Conservation (phyloP, 2,329 filamentous ascomycete genomes). For the Verticillium tricorpus region DNA sequence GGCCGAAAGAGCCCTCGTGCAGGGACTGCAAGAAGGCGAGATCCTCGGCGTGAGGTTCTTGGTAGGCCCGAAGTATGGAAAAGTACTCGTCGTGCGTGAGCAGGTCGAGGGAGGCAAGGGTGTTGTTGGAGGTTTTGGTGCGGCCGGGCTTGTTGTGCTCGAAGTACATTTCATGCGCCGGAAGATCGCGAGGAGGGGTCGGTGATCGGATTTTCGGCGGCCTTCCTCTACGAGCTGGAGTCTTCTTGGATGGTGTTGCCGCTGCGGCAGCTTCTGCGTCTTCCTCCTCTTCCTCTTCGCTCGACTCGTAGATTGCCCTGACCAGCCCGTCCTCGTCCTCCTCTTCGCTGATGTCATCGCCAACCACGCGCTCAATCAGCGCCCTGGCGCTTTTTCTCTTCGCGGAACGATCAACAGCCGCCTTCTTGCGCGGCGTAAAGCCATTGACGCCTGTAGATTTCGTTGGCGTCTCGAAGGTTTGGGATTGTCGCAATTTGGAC, state of each 20-base stretch:
- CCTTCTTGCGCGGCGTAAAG: constrained; percentile 59
- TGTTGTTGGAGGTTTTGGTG: constrained; percentile 83
- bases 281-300: constrained; percentile 44
- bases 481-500: constrained; percentile 25
- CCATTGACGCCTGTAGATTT: constrained; percentile 27
- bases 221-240: constrained; percentile 38
- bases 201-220: constrained; percentile 60
- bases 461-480: constrained; percentile 32
- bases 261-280: constrained; percentile 26
- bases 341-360: constrained; percentile 62
- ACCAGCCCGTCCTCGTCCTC: constrained; percentile 67
- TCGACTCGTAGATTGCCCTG: constrained; percentile 60
- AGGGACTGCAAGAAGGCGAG: constrained; percentile 67
- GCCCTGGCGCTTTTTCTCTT: constrained; percentile 77
- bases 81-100: constrained; percentile 94
- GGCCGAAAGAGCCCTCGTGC: constrained; percentile 77
- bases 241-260: constrained; percentile 41
- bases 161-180: constrained; percentile 89
- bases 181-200: constrained; percentile 75
- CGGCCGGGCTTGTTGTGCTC: constrained; percentile 82
- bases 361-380: constrained; percentile 67
- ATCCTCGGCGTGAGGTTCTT: constrained; percentile 67
- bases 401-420: constrained; percentile 78
- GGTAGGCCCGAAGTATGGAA: constrained; percentile 55
- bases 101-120: constrained; percentile 66